Conservation (phyloP, 495 filamentous ascomycete genomes). For the Talaromyces nanjingensis region DNA sequence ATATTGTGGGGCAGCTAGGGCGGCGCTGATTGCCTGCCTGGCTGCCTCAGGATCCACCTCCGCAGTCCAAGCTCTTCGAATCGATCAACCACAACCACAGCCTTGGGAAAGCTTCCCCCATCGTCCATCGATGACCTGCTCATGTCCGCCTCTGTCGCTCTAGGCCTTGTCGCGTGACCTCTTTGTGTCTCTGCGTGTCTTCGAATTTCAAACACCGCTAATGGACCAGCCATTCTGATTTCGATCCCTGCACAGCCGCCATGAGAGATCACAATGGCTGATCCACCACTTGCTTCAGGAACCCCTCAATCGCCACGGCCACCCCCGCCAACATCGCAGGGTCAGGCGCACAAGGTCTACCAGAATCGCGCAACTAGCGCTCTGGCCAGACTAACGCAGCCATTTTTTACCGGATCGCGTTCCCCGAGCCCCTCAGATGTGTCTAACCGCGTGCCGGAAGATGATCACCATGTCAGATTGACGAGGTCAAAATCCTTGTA, state of each 20-base stretch:
- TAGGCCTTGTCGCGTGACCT: neutral
- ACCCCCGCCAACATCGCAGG: slow-evolving; percentile 45
- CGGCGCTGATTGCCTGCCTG: neutral
- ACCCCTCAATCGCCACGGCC: slow-evolving; percentile 33
- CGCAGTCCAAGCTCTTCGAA: neutral
- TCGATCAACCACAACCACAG: neutral
- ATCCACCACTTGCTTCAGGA: slow-evolving; percentile 6
- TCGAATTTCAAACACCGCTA: slow-evolving; percentile 15
- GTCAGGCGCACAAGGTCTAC: slow-evolving; percentile 36
- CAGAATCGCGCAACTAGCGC: slow-evolving; percentile 46
- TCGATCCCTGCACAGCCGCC: slow-evolving; percentile 16
- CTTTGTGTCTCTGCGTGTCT: neutral
- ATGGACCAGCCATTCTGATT: slow-evolving; percentile 34
- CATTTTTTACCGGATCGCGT: slow-evolving; percentile 48
- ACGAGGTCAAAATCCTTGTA: slow-evolving; percentile 39
- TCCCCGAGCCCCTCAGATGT: slow-evolving; percentile 34
- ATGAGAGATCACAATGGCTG: slow-evolving; percentile 11
- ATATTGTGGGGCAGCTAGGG: neutral
- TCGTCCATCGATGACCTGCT: neutral
- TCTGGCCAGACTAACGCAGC: slow-evolving; percentile 50
- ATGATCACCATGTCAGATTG: slow-evolving; percentile 25
- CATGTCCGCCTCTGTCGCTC: neutral
- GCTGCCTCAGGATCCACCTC: neutral
- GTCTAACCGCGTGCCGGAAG: slow-evolving; percentile 17
- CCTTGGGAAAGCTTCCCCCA: neutral